Conservation (phyloP, 306 rosid genomes). For the Castanea crenata region DNA sequence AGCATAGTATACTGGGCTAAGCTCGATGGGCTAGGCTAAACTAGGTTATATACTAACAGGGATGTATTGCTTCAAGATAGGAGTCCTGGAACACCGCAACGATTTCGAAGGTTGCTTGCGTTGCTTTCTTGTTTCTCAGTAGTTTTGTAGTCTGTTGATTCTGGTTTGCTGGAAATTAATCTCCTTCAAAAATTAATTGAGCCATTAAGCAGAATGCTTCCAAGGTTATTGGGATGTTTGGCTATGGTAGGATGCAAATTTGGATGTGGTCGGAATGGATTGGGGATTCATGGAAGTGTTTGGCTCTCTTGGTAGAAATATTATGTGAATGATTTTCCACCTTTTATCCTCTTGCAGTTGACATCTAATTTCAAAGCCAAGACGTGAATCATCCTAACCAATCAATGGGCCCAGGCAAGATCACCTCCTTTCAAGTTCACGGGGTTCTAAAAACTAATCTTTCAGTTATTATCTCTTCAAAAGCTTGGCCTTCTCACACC, state of each 20-base stretch:
- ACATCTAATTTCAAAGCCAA: slow-evolving; percentile 73
- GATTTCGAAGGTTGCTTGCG: slow-evolving; percentile 73
- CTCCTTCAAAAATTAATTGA: slow-evolving; percentile 76
- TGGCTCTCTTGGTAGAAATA: slow-evolving; percentile 89
- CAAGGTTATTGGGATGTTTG: slow-evolving; percentile 70
- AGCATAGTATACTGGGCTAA: too few species aligned
- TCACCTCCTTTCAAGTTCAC: slow-evolving; percentile 70
- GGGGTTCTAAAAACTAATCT: slow-evolving; percentile 93
- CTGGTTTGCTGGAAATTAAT: slow-evolving; percentile 86
- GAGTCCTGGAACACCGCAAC: slow-evolving; percentile 70
- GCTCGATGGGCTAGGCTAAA: too few species aligned
- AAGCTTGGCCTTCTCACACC: slow-evolving; percentile 72
- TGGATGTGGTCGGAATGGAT: slow-evolving; percentile 88
- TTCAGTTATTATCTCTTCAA: slow-evolving; percentile 75
- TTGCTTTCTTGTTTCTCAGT: slow-evolving; percentile 79
- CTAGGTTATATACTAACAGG: slow-evolving; percentile 34
- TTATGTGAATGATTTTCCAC: slow-evolving; percentile 66
- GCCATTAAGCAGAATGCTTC: slow-evolving; percentile 63
- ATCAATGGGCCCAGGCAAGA: slow-evolving; percentile 44
- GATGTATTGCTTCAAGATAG: slow-evolving; percentile 89
- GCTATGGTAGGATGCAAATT: slow-evolving; percentile 80
- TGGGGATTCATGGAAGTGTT: slow-evolving; percentile 85
- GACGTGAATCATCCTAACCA: slow-evolving; percentile 39
- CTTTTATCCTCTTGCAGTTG: slow-evolving; percentile 63
- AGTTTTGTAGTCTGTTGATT: slow-evolving; percentile 79